These are phyloP conservation scores for Podila clonocystis DNA, from an alignment of 192 early-diverging fungal species.

Conservation along the genomic window DNA sequence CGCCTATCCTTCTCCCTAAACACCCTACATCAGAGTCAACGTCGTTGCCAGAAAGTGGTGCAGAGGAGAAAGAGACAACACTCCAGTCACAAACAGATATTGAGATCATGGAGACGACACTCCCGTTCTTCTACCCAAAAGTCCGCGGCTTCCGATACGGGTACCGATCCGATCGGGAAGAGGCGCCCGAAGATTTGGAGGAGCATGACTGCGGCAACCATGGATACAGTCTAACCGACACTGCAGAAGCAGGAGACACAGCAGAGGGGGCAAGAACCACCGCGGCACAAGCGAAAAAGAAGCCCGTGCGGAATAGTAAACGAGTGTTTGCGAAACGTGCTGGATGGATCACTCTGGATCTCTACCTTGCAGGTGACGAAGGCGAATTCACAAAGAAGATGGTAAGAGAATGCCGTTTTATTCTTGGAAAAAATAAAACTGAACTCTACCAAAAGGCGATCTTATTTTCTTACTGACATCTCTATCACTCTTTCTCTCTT, in stretches of 20 bases:
- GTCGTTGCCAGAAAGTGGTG: not conserved
- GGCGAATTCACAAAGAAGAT: constrained; percentile 49
- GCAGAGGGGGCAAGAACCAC: not conserved
- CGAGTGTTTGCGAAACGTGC: constrained; percentile 18
- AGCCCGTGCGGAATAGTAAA: not conserved
- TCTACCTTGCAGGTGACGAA: constrained; percentile 34
- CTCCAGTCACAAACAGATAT: not conserved
- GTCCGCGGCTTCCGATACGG: constrained; percentile 51
- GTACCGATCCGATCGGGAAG: constrained; percentile 22
- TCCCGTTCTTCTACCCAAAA: constrained; percentile 64
- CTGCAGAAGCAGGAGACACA: not conserved
- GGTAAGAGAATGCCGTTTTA: constrained; percentile 16
- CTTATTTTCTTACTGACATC: not conserved
- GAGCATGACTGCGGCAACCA: not conserved
- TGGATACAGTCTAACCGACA: not conserved
- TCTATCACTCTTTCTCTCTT: not conserved
- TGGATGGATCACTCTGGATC: constrained; percentile 41
- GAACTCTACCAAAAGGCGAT: too few relatives aligned
- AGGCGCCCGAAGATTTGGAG: constrained; percentile 17
- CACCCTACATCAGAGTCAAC: constrained; percentile 3
- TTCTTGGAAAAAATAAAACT: not conserved
- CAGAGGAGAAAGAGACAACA: not conserved
- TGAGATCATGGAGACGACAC: not conserved
- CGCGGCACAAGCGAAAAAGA: constrained; percentile 3
- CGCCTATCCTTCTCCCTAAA: not conserved